Percentiles rank a stretch among this genome's conserved stretches.
These are phyloP conservation scores for Lactuca sativa DNA, from an alignment of 129 eudicot species.

Conservation along the genomic window DNA sequence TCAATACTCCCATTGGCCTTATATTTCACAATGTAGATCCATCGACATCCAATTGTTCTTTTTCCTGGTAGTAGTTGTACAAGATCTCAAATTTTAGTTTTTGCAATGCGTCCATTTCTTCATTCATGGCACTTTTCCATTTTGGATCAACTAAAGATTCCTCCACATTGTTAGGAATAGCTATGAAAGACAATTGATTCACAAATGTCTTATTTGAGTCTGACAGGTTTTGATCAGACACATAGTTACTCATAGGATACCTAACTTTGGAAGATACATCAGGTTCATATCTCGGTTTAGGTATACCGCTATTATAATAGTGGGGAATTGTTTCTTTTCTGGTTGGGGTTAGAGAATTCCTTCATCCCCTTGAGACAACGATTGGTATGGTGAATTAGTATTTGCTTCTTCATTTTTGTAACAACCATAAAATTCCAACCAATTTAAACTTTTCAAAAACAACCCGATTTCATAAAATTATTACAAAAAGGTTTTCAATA, in stretches of 20 bases:
- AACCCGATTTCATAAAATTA: no score
- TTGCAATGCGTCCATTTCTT: background rate
- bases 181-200: slow-evolving; percentile 13
- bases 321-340: background rate
- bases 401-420: background rate
- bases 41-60: background rate
- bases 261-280: background rate
- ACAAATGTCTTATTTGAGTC: slow-evolving; percentile 18
- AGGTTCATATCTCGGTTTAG: slow-evolving; percentile 22
- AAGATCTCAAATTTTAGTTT: background rate
- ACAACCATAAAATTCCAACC: no score
- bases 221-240: background rate
- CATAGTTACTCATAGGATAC: slow-evolving; percentile 21
- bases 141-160: background rate
- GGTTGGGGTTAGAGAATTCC: background rate
- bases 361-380: no score
- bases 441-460: no score
- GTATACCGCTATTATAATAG: slow-evolving; percentile 16
- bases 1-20: background rate
- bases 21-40: background rate
- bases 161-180: background rate
- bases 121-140: background rate
- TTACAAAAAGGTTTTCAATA: no score
- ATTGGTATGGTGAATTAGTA: no score
- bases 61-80: no score